Conservation (phyloP, 169 alveolate species). For the Cryptosporidium ryanae region DNA sequence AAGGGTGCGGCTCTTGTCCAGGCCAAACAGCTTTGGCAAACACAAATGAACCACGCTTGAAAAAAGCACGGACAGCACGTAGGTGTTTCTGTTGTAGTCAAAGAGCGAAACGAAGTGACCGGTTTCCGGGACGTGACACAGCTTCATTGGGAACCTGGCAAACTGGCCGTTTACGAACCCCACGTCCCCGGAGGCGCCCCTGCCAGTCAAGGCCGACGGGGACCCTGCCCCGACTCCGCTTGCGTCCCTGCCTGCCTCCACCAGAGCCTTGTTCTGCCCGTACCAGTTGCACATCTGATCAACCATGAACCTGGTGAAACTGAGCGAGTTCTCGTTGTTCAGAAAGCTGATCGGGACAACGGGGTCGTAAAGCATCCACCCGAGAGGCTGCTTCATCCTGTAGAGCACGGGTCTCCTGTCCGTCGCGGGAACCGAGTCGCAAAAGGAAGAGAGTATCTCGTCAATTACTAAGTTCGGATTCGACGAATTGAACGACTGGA, state of each 20-base stretch:
- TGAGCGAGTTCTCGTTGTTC: background rate
- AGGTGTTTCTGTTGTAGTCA: constrained; percentile 2
- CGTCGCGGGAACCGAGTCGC: constrained; percentile 48
- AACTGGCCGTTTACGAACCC: background rate
- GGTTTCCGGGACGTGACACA: constrained; percentile 15
- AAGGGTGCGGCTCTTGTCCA: background rate
- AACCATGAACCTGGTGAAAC: no score
- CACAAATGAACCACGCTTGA: constrained; percentile 24
- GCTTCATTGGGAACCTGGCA: constrained; percentile 28
- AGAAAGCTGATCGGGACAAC: constrained; percentile 19
- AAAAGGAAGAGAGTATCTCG: constrained; percentile 33
- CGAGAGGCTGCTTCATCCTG: constrained; percentile 50
- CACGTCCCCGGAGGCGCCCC: no score
- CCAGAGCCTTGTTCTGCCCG: no score
- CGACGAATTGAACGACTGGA: constrained; percentile 35
- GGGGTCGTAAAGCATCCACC: constrained; percentile 72
- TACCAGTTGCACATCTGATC: no score
- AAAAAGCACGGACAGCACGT: constrained; percentile 7
- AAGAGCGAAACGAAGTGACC: constrained; percentile 6
- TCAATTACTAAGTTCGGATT: constrained; percentile 16
- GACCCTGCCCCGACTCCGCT: no score
- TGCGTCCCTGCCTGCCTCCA: no score
- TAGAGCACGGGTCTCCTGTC: constrained; percentile 47
- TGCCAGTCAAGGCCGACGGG: no score
- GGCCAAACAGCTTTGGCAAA: constrained; percentile 7